Evolutionary conservation across 768 basidiomycete genomes (phyloP).

Genomic region (Amanita exitialis): DNA sequence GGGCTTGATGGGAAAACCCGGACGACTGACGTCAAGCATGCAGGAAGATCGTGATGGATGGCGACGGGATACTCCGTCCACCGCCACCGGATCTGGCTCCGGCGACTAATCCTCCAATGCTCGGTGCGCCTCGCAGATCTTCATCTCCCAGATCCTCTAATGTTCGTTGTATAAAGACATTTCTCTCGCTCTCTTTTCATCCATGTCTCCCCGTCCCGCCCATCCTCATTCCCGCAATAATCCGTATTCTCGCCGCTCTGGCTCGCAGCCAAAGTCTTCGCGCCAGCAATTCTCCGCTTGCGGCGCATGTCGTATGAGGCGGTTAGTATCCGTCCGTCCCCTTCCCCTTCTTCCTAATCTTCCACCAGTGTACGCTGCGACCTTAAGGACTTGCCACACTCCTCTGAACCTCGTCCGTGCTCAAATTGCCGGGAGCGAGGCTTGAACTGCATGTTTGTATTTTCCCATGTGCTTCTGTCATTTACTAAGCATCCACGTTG

Average conservation of each 20-base stretch:
- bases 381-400: conserved; percentile 69
- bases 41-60: conserved; percentile 5
- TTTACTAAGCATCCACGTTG: conserved; percentile 5
- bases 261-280: conserved; percentile 63
- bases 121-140: conserved; percentile 25
- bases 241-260: conserved; percentile 39
- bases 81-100: conserved; percentile 24
- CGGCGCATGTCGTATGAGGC: conserved; percentile 84
- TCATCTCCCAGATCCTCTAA: conserved; percentile 32
- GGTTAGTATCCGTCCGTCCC: conserved; percentile 30
- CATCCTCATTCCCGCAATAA: conserved; percentile 22
- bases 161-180: conserved; percentile 11
- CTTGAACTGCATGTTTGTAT: conserved; percentile 85
- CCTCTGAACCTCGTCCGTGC: conserved; percentile 45
- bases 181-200: conserved; percentile 12
- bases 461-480: conserved; percentile 1
- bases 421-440: conserved; percentile 87
- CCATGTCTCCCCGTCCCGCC: conserved; percentile 51
- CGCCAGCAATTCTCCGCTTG: conserved; percentile 89
- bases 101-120: conserved; percentile 28
- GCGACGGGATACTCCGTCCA: conserved; percentile 8
- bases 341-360: conserved; percentile 1
- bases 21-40: conserved; percentile 8
- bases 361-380: conserved; percentile 80
- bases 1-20: conserved; percentile 1